phyloP scores from a whole-genome alignment of 78 protist species.

The Blattamonas nauphoetae region DNA sequence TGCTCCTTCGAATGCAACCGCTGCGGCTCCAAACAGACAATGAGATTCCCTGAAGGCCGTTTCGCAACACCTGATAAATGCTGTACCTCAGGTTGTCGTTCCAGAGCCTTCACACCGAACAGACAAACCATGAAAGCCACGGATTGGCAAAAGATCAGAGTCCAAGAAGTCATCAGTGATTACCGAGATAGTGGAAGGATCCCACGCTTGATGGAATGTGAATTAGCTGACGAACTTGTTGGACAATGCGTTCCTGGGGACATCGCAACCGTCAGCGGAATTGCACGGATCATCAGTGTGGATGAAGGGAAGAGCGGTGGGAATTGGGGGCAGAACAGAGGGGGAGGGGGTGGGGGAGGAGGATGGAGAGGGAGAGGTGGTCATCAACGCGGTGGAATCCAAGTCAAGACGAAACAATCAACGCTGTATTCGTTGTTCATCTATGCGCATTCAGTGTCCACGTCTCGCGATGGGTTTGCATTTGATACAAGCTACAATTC shows the following conservation, averaged over 20 bases:
- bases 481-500: background rate
- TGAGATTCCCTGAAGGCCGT: slow-evolving; percentile 42
- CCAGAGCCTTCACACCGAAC: slow-evolving; percentile 42
- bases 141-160: slow-evolving; percentile 72
- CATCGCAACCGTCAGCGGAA: slow-evolving; percentile 68
- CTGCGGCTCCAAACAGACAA: background rate
- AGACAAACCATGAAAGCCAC: slow-evolving; percentile 32
- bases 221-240: slow-evolving; percentile 66
- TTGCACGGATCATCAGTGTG: slow-evolving; percentile 52
- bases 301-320: slow-evolving; percentile 7
- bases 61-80: slow-evolving; percentile 33
- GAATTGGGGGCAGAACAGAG: background rate
- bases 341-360: background rate
- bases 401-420: background rate
- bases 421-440: background rate
- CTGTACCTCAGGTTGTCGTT: slow-evolving; percentile 27
- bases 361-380: background rate
- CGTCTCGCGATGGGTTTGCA: background rate
- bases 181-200: slow-evolving; percentile 64
- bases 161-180: slow-evolving; percentile 66
- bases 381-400: background rate
- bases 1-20: slow-evolving; percentile 44
- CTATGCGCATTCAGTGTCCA: background rate
- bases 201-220: slow-evolving; percentile 81
- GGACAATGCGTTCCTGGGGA: slow-evolving; percentile 81